Base-by-base conservation (phyloP, 192 early-diverging fungal species). In the Mortierella alpina region DNA sequence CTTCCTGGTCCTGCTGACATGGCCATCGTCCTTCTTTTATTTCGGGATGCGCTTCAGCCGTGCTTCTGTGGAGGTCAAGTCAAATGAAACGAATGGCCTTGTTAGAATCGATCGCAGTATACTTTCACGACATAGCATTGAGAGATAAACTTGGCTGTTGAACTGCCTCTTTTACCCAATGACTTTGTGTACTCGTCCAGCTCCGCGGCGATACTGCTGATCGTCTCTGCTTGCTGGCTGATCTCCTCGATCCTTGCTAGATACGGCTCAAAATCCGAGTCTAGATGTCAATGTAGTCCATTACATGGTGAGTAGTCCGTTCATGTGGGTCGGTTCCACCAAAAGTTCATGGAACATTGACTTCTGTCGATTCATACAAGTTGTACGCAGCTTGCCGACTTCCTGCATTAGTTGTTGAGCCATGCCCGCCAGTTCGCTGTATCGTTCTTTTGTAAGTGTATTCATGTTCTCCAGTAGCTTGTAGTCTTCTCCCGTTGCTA, bases 181-280 rank as follows among this genome's bases (percentile, higher is more conserved):
- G 79, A 71, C 53, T 84, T 84, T 46, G 84, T 82, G 52, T 84
- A 84, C 31, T 84, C 84, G 54, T 84, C 84, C 49, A 84, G 75
- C 31, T 84, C 84, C 61, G 68, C 20, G 0, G 84, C 63, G 12
- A 84, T 73, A 49, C 77, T 84, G 63, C 75, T 81, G 31, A 84
- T 77, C 50, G 59, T 81, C 20, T 84, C 73, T 40, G 80, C 84
- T 53, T 84, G 84, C 14, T 84, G 73, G 17, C 78, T 75, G 42
- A 84, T 84, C 23, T 84, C 84, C 50, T 84, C 84, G 31, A 84
- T 84, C 56, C 80, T 70, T 31, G 62, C 73, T 13, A 84, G 49
- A 31, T 84, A 84, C 5, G 84, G 78, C 70, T 84, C 84, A 56
- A 84, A 84, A 70, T 82, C 74, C n/a, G 58, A 62, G 44, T 84